Percentiles rank a stretch among this genome's conserved stretches.
Conservation (phyloP, 2,329 filamentous ascomycete species). For the Chalaropsis thielavioides region DNA sequence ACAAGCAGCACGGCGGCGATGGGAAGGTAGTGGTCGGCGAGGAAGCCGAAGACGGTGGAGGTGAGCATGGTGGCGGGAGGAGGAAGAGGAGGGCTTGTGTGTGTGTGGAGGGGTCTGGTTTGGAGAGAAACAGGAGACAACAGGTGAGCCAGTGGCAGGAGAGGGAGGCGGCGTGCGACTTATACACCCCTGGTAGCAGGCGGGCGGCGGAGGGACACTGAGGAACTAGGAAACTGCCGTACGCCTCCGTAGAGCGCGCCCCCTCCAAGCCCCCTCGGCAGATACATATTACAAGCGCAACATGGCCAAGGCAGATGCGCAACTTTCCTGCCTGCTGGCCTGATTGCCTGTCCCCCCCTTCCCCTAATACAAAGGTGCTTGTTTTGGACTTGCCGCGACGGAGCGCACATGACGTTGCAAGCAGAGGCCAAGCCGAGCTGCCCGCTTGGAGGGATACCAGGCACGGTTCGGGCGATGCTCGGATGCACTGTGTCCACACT, state of each 20-base stretch:
- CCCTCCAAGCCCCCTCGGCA: background rate
- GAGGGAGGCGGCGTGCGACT: background rate
- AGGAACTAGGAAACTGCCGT: background rate
- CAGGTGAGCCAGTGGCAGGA: background rate
- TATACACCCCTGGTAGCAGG: background rate
- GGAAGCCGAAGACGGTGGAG: constrained; percentile 24
- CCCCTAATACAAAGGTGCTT: too few species aligned
- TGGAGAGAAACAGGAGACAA: background rate
- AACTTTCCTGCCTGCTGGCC: too few species aligned
- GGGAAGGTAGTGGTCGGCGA: constrained; percentile 64
- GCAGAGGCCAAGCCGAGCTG: background rate
- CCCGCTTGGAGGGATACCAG: background rate
- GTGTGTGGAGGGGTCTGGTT: background rate
- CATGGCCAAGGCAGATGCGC: background rate
- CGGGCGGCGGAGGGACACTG: background rate
- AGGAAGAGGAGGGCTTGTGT: background rate
- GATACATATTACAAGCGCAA: background rate
- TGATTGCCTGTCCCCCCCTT: too few species aligned
- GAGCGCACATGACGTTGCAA: too few species aligned
- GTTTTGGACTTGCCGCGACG: too few species aligned
- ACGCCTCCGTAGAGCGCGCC: background rate
- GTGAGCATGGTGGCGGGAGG: constrained; percentile 7
- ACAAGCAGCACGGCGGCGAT: constrained; percentile 87
- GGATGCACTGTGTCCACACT: background rate
- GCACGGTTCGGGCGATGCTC: background rate